Conservation (phyloP, 2,329 filamentous ascomycete species). For the Pyrenophora tritici-repentis region DNA sequence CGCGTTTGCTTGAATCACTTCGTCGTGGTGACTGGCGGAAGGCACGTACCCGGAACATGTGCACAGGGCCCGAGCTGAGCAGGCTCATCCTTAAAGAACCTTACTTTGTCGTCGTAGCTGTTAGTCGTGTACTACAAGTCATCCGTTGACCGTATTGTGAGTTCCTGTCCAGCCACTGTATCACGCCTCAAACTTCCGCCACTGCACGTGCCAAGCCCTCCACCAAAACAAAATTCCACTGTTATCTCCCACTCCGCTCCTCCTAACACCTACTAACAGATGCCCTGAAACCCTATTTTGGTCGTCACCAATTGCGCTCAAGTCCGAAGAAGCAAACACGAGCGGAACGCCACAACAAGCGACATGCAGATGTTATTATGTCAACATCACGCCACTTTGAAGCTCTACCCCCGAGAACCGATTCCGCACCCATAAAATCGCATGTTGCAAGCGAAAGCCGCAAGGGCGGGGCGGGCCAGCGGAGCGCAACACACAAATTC, state of each 20-base stretch:
- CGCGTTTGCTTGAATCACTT: no score
- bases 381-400: conserved; percentile 24
- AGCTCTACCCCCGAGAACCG: conserved; percentile 1
- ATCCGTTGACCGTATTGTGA: not conserved
- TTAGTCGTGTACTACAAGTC: no score
- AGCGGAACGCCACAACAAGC: conserved; percentile 26
- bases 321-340: conserved; percentile 33
- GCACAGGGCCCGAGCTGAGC: no score
- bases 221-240: not conserved
- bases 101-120: no score
- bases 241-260: not conserved
- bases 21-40: no score
- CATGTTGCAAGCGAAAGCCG: not conserved
- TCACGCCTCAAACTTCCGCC: not conserved
- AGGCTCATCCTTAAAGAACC: no score
- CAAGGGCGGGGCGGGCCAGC: conserved; percentile 7
- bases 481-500: no score
- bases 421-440: conserved; percentile 5
- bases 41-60: no score
- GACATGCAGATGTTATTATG: conserved; percentile 20
- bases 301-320: conserved; percentile 4
- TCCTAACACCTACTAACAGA: not conserved
- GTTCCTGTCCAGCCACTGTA: not conserved
- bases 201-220: conserved; percentile 4
- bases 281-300: not conserved